Base-by-base conservation (phyloP, 1,284 basidiomycete species). In the Tetrapyrgos nigripes region DNA sequence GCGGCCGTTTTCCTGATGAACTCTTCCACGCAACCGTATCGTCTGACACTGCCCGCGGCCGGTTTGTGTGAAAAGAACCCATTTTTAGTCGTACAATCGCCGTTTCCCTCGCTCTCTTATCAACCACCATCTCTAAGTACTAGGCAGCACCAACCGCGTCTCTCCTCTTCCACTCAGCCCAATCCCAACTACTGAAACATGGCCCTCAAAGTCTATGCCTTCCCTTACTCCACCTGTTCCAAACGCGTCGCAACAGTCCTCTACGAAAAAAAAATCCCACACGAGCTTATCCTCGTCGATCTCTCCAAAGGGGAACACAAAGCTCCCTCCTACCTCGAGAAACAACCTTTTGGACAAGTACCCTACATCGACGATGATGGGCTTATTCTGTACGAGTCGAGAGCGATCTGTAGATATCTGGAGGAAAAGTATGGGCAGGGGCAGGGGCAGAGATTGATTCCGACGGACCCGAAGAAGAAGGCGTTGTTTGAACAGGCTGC, bases 291-390 rank as follows among this genome's bases (percentile, higher is more conserved):
- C 10, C 0, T 49, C 6, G 55, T 84, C 62, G 68, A 82, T 64
- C 57, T 80, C 24, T 0, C 50, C 50, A 77, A 75, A 56, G 68
- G 70, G 23, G 75, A 77, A 62, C 76, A 83, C 37, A 82, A 82
- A 68, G 6, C 57, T 0, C 57, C 76, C 3, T 76, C 69, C 21
- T 79, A 74, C 73, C 31, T 78, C 14, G 66, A 64, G 33, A 66
- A 75, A 35, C 87, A 89, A 65, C 87, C 88, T 0, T 89, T 88
- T 60, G 85, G 85, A 21, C 82, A 86, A 68, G 70, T 89, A 58
- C 87, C 87, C 2, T 31, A 35, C n/a, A 50, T 72, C 70, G 68
- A 75, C 19, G 69, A 73, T 17, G 67, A 73, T 50, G 74, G 73
- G 13, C 68, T 74, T 59, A 59, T 71, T 45, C 64, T 76, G 2